Base-by-base conservation (phyloP, 257 asterid genomes). In the Cynanchum wilfordii region DNA sequence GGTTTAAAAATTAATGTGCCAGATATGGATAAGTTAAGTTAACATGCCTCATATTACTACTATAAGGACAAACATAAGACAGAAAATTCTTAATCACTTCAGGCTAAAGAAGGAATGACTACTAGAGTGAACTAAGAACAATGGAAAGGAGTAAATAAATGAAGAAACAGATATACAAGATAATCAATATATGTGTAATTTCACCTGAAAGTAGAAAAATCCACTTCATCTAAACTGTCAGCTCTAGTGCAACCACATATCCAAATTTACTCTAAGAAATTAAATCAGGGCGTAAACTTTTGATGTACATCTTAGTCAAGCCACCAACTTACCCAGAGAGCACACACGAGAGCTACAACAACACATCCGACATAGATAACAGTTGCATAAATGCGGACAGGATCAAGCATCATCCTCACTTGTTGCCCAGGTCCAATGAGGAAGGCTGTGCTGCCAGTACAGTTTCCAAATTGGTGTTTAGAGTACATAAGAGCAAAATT, bases 351-450 rank as follows among this genome's bases (percentile, higher is more conserved):
- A 81, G 99, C 98, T 68, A 92, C 56, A 51, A 87, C 70, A 68
- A 89, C 96, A 77, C 91, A 86, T 19, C 96, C 98, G 7, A 73
- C 74, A 71, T 92, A 95, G 64, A 95, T 75, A 55, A 87, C 82
- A 5, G 96, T 88, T 54, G 99, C 97, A 78, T 88, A 90, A 73
- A 86, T 44, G 45, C 99, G 92, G 29, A 67, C 90, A 76, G 88
- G 88, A 85, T 95, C 99, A 78, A 92, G 47, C 99, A 91, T 91
- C 99, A 94, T 87, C 73, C 93, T 84, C 65, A 88, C 62, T 84
- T 91, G 97, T 20, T 85, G 92, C 78, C 58, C 60, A 64, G 93
- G 87, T 79, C 99, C 98, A 74, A 86, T 81, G 76, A 94, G 93
- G 85, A 94, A 85, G 72, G 95, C 87, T 81, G 99, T 91, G 93